A percentile compares a stretch with the other conserved stretches of the same genome.
phyloP scores from a whole-genome alignment of 2,329 filamentous ascomycete species.

The Verruconis gallopava region DNA sequence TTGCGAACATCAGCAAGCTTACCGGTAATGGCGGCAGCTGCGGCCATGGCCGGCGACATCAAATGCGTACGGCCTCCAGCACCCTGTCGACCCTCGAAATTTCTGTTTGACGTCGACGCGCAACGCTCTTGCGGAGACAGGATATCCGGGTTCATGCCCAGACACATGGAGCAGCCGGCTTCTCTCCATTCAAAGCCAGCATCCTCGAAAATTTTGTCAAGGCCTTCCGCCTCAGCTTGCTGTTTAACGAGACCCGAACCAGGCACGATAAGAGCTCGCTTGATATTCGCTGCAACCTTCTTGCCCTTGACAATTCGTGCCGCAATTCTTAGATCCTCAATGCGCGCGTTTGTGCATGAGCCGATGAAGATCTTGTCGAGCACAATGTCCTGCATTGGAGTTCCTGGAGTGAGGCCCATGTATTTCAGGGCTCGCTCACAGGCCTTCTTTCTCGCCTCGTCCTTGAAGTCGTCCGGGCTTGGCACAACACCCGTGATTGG shows the following conservation, averaged over 20 bases:
- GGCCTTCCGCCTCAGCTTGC: slow-evolving; percentile 79
- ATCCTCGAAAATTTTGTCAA: slow-evolving; percentile 83
- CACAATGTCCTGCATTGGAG: slow-evolving; percentile 78
- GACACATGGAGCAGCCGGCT: slow-evolving; percentile 96
- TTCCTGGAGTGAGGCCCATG: slow-evolving; percentile 83
- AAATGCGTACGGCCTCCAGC: slow-evolving; percentile 83
- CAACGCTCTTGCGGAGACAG: slow-evolving; percentile 84
- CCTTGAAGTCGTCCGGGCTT: slow-evolving; percentile 73
- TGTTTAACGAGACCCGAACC: slow-evolving; percentile 90
- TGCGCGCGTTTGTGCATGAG: slow-evolving; percentile 93
- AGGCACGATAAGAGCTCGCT: slow-evolving; percentile 90
- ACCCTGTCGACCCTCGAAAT: slow-evolving; percentile 94
- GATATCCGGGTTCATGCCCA: slow-evolving; percentile 99
- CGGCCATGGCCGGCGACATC: slow-evolving; percentile 96
- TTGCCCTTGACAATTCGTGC: slow-evolving; percentile 76
- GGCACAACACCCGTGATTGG: slow-evolving; percentile 87
- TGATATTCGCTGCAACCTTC: slow-evolving; percentile 78
- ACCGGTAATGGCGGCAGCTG: slow-evolving; percentile 76
- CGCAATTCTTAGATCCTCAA: slow-evolving; percentile 85
- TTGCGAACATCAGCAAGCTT: slow-evolving; percentile 88
- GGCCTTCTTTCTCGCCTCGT: slow-evolving; percentile 65
- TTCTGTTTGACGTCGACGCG: slow-evolving; percentile 90
- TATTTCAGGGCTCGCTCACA: slow-evolving; percentile 81
- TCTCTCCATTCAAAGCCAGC: slow-evolving; percentile 97
- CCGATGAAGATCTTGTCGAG: slow-evolving; percentile 98